Conservation (phyloP, 768 basidiomycete genomes). For the Boletus barrowsii region DNA sequence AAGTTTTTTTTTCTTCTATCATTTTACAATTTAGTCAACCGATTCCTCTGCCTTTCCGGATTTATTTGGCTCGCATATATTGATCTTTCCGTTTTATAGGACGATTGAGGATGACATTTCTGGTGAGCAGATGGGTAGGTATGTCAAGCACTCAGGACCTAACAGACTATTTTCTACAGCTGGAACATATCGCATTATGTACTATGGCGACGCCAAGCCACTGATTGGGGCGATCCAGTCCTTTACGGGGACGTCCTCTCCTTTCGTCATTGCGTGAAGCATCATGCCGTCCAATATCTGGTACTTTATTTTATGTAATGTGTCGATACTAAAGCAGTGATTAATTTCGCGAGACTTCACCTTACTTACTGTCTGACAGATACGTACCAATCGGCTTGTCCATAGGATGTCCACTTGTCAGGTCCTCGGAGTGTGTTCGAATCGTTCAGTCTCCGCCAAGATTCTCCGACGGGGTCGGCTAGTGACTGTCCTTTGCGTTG, state of each 20-base stretch:
- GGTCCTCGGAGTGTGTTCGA: too few relatives aligned
- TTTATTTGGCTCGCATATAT: conserved; percentile 7
- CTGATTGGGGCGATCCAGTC: conserved; percentile 58
- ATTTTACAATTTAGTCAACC: background rate
- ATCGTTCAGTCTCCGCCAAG: too few relatives aligned
- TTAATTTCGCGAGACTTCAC: too few relatives aligned
- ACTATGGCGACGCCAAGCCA: conserved; percentile 76
- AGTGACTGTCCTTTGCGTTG: too few relatives aligned
- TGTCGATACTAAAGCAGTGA: too few relatives aligned
- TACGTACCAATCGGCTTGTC: too few relatives aligned
- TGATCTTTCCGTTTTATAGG: conserved; percentile 33
- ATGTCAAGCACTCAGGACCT: background rate
- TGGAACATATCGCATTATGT: conserved; percentile 67
- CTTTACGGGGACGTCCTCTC: conserved; percentile 60
- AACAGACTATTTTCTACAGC: conserved; percentile 32
- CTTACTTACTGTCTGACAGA: too few relatives aligned
- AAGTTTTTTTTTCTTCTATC: conserved; percentile 7
- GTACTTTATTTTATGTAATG: too few relatives aligned
- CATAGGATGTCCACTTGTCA: too few relatives aligned
- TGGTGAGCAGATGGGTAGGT: conserved; percentile 4
- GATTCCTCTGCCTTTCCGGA: too few relatives aligned
- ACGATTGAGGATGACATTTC: conserved; percentile 59
- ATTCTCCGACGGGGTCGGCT: too few relatives aligned
- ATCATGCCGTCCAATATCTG: too few relatives aligned
- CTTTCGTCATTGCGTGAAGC: conserved; percentile 48